Evolutionary conservation across 345 rosid genomes (phyloP).

Genomic region (Eucalyptus marginata): DNA sequence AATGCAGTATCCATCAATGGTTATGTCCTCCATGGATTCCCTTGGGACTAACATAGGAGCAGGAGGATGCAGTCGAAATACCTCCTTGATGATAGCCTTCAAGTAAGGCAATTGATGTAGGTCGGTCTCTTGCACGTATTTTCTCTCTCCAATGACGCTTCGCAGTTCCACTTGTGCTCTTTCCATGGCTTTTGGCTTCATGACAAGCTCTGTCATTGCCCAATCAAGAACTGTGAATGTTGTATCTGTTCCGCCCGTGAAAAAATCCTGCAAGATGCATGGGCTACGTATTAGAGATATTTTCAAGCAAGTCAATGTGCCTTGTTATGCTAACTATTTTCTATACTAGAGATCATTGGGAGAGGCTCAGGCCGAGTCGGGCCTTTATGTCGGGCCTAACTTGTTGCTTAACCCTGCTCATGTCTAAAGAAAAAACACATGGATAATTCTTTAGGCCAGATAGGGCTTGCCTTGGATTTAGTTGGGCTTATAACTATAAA

Average conservation of each 20-base stretch:
- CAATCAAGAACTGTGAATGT: slow-evolving; percentile 17
- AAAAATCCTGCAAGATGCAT: slow-evolving; percentile 19
- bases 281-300: background rate
- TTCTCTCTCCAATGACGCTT: slow-evolving; percentile 11
- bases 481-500: background rate
- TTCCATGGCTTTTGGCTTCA: slow-evolving; percentile 16
- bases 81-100: slow-evolving; percentile 40
- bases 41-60: slow-evolving; percentile 47
- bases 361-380: background rate
- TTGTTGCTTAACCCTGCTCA: background rate
- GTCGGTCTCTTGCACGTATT: slow-evolving; percentile 24
- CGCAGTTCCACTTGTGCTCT: slow-evolving; percentile 33
- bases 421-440: background rate
- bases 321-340: background rate
- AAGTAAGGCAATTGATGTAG: slow-evolving; percentile 22
- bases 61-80: slow-evolving; percentile 37
- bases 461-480: background rate
- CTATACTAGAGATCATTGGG: background rate
- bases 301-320: background rate
- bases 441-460: background rate
- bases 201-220: slow-evolving; percentile 34
- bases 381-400: background rate
- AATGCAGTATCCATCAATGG: slow-evolving; percentile 29
- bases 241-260: slow-evolving; percentile 28
- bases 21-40: slow-evolving; percentile 32